A percentile compares a stretch with the other conserved stretches of the same genome.
These are phyloP conservation scores for Pseudogymnoascus sp. DNA, from an alignment of 2,329 filamentous ascomycete species.

Conservation along the genomic window DNA sequence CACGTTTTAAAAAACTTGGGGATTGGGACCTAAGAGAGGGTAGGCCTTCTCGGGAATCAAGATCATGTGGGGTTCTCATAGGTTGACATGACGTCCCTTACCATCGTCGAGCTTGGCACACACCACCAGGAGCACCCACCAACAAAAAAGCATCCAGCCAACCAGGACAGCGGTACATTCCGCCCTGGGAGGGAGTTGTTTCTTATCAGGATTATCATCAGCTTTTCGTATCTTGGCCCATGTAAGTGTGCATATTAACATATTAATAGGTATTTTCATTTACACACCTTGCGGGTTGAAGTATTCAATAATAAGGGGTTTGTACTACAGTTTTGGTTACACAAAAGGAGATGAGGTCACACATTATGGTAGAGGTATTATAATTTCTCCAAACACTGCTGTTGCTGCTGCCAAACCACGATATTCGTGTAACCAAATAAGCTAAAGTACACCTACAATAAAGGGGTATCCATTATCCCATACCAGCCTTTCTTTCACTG, in stretches of 20 bases:
- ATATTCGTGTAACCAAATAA: not conserved
- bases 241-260: not conserved
- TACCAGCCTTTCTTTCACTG: not conserved
- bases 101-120: not conserved
- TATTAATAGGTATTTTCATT: not conserved
- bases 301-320: not conserved
- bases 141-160: not conserved
- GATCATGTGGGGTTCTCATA: not conserved
- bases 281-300: not conserved
- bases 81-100: constrained; percentile 1
- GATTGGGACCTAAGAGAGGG: not conserved
- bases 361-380: not conserved
- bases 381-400: not conserved
- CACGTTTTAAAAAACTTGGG: not conserved
- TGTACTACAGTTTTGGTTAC: not conserved
- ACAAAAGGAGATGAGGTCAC: not conserved
- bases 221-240: not conserved
- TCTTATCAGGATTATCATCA: not conserved
- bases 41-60: not conserved
- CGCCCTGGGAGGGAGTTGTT: not conserved
- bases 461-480: not conserved
- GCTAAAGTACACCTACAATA: not conserved
- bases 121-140: not conserved
- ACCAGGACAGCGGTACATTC: not conserved
- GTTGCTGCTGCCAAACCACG: not conserved